Base-by-base conservation (phyloP, 768 basidiomycete genomes). In the Naematelia encephala region DNA sequence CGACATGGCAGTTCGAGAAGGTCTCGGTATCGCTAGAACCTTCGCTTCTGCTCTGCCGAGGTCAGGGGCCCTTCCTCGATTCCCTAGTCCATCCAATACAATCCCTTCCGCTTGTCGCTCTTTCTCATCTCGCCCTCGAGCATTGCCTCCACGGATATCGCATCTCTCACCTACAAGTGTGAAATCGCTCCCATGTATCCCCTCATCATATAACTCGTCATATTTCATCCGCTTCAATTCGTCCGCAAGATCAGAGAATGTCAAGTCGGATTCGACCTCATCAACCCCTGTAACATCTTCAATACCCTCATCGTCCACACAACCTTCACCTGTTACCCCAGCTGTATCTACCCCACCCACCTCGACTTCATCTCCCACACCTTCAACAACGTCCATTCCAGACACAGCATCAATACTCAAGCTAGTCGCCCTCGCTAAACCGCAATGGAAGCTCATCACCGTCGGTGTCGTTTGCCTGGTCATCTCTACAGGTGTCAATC, bases 401-500 rank as follows among this genome's bases (percentile, higher is more conserved):
- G 72, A 73, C 51, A 61, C 67, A 22, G 43, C 72, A 1, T 70
- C 69, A 1, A 66, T 73, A 14, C 49, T 70, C 28, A 68, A 70
- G 60, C 61, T 73, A 11, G 30, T 73, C n/a, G 61, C 67, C 1
- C 50, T 73, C 2, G 72, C 72, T 10, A 69, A 68, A 62, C 72
- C 72, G 3, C 72, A 73, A 63, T 69, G 68, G 69, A 62, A 53
- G 5, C 56, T 73, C 2, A 54, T 73, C 3, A 57, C 72, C 4
- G 53, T 66, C 30, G 72, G 72, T 43, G 62, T 73, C 0, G 48
- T 53, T 16, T 73, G 64, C 50, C 58, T 73, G 5, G 54, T 57
- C n/a, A 56, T 73, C 16, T 68, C 68, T 10, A 73, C 72, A 5
- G 72, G 58, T 51, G 66, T 69, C 28, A 70, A 69, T 50, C 55